Evolutionary conservation across 2,329 filamentous ascomycete species (phyloP), one percentile per base, ranked within the genome.

Genomic region (Xylaria sp.): DNA sequence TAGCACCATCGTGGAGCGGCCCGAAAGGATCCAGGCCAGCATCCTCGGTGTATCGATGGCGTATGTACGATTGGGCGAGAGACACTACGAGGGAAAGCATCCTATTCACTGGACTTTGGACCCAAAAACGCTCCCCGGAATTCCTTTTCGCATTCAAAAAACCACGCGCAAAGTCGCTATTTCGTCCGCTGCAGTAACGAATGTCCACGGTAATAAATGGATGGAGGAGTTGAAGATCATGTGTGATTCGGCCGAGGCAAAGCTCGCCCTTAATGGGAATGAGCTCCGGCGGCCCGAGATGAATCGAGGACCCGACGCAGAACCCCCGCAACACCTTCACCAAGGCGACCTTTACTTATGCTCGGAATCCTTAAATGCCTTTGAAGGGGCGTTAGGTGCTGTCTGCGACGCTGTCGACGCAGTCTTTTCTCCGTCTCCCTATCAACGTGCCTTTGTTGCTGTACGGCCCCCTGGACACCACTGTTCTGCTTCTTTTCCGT

Each of bases 391-490:
- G 3, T 78, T 99, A 4, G 95, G 96, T 11, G 95, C 93, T 23
- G 91, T 98, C 0, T 94, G 93, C 71, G 95, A 99, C 69, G 96
- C 92, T 0, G 88, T 99, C 0, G 95, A 99, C 75, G 82, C 87
- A 0, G 89, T 98, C 3, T 95, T 98, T 70, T 81, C 58, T 41
- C 76, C 78, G 2, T 77, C 79, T 3, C 84, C 87, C 6, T 88
- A 90, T 21, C 87, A 85, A 46, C 87, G 92, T 57, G 93, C 93
- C 0, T 99, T 99, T 74, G 92, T 98, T 51, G 93, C 90, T 27
- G 90, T 98, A 51, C 88, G 95, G 31, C 95, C 95, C 4, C 95
- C 95, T 0, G 95, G 95, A 1, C 95, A 99, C 74, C 95, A 99
- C 73, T 99, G 95, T 77, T 97, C 94, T 2, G 87, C 92, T 3